phyloP scores from a whole-genome alignment of 1,139 yeast genomes.

The Blastobotrys petasosporus region DNA sequence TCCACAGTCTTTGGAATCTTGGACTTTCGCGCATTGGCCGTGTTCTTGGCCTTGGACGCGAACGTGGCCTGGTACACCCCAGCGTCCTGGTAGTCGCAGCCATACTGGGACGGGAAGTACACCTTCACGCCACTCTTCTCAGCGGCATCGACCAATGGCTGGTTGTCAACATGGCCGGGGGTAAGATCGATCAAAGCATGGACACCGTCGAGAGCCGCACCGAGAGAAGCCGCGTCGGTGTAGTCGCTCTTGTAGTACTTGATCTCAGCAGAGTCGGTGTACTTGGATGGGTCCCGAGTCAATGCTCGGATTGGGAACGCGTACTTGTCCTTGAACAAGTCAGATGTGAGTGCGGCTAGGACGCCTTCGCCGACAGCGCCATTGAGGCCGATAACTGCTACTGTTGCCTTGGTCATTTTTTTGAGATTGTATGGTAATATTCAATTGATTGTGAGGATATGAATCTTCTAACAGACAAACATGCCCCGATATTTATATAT shows the following conservation, averaged over 20 bases:
- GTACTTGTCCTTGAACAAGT: slow-evolving; percentile 41
- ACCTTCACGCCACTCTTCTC: slow-evolving; percentile 42
- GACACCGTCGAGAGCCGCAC: slow-evolving; percentile 39
- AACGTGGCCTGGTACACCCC: slow-evolving; percentile 4
- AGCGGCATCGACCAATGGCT: slow-evolving; percentile 35
- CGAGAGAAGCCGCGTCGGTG: slow-evolving; percentile 23
- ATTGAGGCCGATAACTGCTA: slow-evolving; percentile 50
- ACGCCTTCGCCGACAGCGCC: slow-evolving; percentile 49
- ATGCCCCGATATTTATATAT: no score
- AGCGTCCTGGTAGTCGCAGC: slow-evolving; percentile 36
- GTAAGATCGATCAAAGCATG: slow-evolving; percentile 47
- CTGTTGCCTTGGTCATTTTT: slow-evolving; percentile 4
- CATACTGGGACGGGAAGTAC: slow-evolving; percentile 60
- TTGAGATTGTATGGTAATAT: no score
- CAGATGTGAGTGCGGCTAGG: slow-evolving; percentile 38
- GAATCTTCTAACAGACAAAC: no score
- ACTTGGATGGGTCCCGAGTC: slow-evolving; percentile 41
- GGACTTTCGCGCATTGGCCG: neutral
- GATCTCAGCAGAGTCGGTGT: slow-evolving; percentile 31
- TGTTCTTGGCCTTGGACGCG: neutral
- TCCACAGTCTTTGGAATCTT: slow-evolving; percentile 1
- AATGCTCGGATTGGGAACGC: slow-evolving; percentile 48
- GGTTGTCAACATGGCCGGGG: slow-evolving; percentile 16
- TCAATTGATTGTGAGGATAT: no score
- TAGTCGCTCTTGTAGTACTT: slow-evolving; percentile 18